Base-by-base conservation (phyloP, 2,329 filamentous ascomycete genomes). In the Penicillium oxalicum region DNA sequence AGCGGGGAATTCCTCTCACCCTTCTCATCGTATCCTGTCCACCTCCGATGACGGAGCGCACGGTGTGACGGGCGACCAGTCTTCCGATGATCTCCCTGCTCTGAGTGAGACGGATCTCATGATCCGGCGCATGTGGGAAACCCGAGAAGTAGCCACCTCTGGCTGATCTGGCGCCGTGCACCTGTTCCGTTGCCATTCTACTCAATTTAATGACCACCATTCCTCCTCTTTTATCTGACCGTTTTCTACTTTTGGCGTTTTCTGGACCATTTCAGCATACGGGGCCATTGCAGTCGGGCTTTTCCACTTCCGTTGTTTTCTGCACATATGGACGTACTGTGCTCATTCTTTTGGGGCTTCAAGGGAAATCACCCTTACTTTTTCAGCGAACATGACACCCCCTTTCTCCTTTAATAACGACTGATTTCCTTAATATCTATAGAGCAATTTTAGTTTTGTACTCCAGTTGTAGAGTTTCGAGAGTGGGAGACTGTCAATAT, bases 111-210 rank as follows among this genome's bases (percentile, higher is more conserved):
- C 58, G 4, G 69, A 69, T 32, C 60, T 73, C 58, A 64, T 73
- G 59, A 61, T 72, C 45, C 67, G 69, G 37, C 67, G 70, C 40
- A 69, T 72, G 58, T 73, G 70, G 70, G 68, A 72, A 40, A 71
- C 67, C 47, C 67, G 70, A 40, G 69, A 71, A 46, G 67, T 72
- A 4, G 64, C 69, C 13, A 62, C 60, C 12, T 64, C 61, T 25
- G 64, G 65, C 29, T 70, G 52, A 63, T 49, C 40, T 40, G 45
- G 47, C 11, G 18, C 26, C 34, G 43, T 9, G 33, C 39, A 39
- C 25, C 39, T 34, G 13, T 46, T 35, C 35, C 50, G 11, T 32
- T 11, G 11, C 29, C 29, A 32, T 48, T 49, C 56, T 48, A 42
- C 50, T 59, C 13, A 57, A 57, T 50, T 51, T 57, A 9, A 57